phyloP scores from a whole-genome alignment of 169 alveolate species.

The Babesia ovis region DNA sequence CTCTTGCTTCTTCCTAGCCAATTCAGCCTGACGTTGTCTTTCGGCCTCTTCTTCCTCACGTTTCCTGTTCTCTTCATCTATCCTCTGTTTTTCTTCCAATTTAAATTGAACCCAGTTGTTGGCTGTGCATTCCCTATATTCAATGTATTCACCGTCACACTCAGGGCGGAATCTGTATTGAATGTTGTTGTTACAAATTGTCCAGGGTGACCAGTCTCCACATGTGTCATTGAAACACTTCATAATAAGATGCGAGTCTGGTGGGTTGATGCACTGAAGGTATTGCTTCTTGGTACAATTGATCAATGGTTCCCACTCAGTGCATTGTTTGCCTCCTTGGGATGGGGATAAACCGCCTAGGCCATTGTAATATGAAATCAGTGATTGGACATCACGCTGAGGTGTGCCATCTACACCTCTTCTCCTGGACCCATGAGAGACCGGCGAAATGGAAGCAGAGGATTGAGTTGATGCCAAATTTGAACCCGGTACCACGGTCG shows the following conservation, averaged over 20 bases:
- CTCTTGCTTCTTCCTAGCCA: background rate
- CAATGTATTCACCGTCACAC: conserved; percentile 28
- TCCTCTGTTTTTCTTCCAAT: background rate
- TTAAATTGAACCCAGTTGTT: background rate
- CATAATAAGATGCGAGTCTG: conserved; percentile 3
- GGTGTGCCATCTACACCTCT: background rate
- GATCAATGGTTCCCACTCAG: conserved; percentile 56
- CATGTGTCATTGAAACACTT: conserved; percentile 31
- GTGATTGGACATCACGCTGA: background rate
- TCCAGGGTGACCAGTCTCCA: conserved; percentile 57
- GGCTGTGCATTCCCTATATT: conserved; percentile 34
- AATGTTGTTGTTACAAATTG: conserved; percentile 29
- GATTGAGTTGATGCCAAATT: background rate
- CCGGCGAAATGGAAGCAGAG: background rate
- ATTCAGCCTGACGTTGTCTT: background rate
- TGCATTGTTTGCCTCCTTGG: conserved; percentile 1
- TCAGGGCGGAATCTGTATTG: conserved; percentile 54
- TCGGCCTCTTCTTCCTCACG: conserved; percentile 7
- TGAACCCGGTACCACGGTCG: background rate
- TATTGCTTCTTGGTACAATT: conserved; percentile 38
- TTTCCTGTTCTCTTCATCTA: background rate
- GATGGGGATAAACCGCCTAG: background rate
- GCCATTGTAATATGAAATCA: background rate
- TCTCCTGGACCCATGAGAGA: too few relatives aligned
- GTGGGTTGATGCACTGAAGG: conserved; percentile 26